Evolutionary conservation across 225 moss, liverwort and hornwort species (phyloP).

Genomic region (Pseudisothecium myosuroides): DNA sequence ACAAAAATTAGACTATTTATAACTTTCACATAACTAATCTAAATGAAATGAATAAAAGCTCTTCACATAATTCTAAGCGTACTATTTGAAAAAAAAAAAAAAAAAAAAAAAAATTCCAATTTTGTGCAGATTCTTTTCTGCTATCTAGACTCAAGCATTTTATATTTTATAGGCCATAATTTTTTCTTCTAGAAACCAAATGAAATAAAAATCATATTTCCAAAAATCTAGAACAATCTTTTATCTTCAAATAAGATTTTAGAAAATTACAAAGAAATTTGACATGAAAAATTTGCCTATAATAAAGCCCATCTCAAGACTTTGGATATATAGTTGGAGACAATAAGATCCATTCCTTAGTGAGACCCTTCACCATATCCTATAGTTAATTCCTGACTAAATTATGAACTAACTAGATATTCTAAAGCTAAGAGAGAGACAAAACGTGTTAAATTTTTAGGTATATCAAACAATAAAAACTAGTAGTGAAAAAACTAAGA

Average conservation of each 20-base stretch:
- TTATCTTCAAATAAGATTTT: not conserved
- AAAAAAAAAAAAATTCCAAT: not conserved
- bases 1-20: not conserved
- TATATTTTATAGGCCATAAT: not conserved
- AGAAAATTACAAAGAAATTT: not conserved
- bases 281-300: fast-evolving
- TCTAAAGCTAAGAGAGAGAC: too few relatives aligned
- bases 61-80: fast-evolving
- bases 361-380: too few relatives aligned
- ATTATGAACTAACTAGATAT: too few relatives aligned
- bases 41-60: not conserved
- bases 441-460: too few relatives aligned
- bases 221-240: not conserved
- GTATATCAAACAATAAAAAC: too few relatives aligned
- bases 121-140: not conserved
- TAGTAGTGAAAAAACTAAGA: too few relatives aligned
- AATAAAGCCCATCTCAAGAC: not conserved
- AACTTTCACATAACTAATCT: not conserved
- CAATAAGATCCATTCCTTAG: too few relatives aligned
- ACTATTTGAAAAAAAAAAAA: not conserved
- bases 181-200: not conserved
- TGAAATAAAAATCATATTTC: not conserved
- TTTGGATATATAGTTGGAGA: not conserved
- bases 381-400: too few relatives aligned
- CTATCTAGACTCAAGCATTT: not conserved